Evolutionary conservation across 208 protist species (phyloP).

Genomic region (Trichomonas gallinae): DNA sequence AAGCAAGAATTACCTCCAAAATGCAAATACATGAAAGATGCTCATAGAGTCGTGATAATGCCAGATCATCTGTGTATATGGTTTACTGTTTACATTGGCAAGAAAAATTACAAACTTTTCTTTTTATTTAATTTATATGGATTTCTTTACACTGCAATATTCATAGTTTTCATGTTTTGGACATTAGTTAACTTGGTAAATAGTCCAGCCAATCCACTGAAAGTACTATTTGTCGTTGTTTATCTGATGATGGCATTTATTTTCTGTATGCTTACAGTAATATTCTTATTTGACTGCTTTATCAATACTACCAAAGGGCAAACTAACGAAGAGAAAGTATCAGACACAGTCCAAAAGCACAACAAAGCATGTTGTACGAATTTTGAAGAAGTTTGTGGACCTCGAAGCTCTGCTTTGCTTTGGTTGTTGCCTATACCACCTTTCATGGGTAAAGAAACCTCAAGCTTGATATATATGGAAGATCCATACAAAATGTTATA

Average conservation of each 20-base stretch:
- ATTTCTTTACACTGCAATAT: not conserved
- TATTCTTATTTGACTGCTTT: not conserved
- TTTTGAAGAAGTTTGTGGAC: not conserved
- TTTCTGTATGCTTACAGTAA: not conserved
- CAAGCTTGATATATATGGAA: not conserved
- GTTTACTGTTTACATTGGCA: not conserved
- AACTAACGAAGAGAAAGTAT: not conserved
- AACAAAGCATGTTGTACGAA: not conserved
- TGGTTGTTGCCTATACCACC: not conserved
- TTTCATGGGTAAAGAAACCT: not conserved
- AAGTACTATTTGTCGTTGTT: not conserved
- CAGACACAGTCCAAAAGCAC: not conserved
- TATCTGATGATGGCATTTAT: not conserved
- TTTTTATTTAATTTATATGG: not conserved
- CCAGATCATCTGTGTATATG: slow-evolving; percentile 3
- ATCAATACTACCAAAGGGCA: not conserved
- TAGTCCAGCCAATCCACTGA: not conserved
- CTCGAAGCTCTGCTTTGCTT: not conserved
- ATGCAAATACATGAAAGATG: not conserved
- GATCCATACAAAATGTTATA: not conserved
- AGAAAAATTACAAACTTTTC: not conserved
- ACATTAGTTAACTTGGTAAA: not conserved
- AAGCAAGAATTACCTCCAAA: not conserved
- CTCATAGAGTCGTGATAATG: not conserved
- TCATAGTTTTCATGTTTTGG: not conserved